Evolutionary conservation across 768 basidiomycete genomes (phyloP), one percentile per base, ranked within the genome.

Genomic region (Suillus brevipes): DNA sequence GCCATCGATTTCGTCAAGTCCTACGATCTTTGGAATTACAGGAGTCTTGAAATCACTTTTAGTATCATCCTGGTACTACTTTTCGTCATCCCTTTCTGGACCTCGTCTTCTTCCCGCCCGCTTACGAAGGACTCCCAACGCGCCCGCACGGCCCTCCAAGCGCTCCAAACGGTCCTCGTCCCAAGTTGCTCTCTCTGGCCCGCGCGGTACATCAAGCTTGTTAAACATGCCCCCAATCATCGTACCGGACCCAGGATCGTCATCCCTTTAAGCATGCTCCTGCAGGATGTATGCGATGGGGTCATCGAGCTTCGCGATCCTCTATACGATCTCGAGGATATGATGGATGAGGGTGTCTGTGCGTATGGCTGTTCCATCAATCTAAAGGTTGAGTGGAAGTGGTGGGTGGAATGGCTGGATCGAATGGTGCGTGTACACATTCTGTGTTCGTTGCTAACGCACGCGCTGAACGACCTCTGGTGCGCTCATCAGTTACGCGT

Each of bases 171-270:
- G 4, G 66, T 86, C 42, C 62, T 85, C n/a, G 76, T 75, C 2
- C 83, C 85, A 6, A 80, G 80, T 1, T 78, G 74, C 52, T 78
- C 78, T n/a, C 76, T 81, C 49, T 84, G 82, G 83, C 79, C 83
- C 12, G 69, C 68, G 23, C 73, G 75, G 38, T 80, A 84, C 67
- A 68, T 73, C 47, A 42, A 64, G 57, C 71, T 78, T 37, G 75
- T 81, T 58, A 67, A 73, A 47, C 57, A 65, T 52, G 58, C 62
- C 47, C 38, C 64, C 16, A 55, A 37, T 37, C 63, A 62, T 37
- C 18, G 60, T 37, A 59, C 61, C 34, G 66, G 70, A 56, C 71
- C 72, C 23, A 67, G 68, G 1, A 64, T 83, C 59, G 60, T 65
- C 6, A 52, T 83, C 47, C 74, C 79, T 52, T 66, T 82, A 3